Base-by-base conservation (phyloP, 192 early-diverging fungal genomes). In the Podila clonocystis region DNA sequence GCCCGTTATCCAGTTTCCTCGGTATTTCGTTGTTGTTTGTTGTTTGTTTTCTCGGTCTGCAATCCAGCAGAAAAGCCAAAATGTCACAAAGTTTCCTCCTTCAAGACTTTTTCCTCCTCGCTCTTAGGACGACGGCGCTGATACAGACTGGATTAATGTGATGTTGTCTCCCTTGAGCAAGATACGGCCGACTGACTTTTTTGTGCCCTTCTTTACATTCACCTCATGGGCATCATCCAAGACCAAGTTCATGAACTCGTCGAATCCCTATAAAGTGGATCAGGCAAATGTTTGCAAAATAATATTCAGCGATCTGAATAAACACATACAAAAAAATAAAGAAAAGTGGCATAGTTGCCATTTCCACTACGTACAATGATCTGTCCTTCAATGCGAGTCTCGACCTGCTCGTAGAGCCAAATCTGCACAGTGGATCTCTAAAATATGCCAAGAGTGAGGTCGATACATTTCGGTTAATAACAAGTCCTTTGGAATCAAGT, bases 141-240 rank as follows among this genome's bases (percentile, higher is more conserved):
- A 73, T 59, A 82, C 73, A 20, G 86, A 73, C 61, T 90, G 91
- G 62, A 95, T 94, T 52, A 98, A 87, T 50, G 96, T 96, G 74
- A 99, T 98, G 80, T 99, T 99, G 82, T 99, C 97, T 31, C 97
- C 97, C 85, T 97, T 98, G 65, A 99, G 89, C 85, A 99, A 85
- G 69, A 98, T 96, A 66, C 96, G 91, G 30, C 93, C 97, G 55
- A 99, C 82, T 26, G 85, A 65, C 69, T 89, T 93, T 68, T 91
- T 84, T 22, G 92, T 92, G 58, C 87, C 89, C 65, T 94, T 94
- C 87, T 97, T 97, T 58, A 85, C 70, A 59, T 93, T 84, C 17
- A 97, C 85, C 84, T 99, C 97, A 62, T 89, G 91, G 29, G 95
- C 95, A 26, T 96, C 88, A 75, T 95, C 97, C 63, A 99, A 85